Evolutionary conservation across 768 basidiomycete species (phyloP), one percentile per base, ranked within the genome.

Genomic region (Tricholoma sp.): DNA sequence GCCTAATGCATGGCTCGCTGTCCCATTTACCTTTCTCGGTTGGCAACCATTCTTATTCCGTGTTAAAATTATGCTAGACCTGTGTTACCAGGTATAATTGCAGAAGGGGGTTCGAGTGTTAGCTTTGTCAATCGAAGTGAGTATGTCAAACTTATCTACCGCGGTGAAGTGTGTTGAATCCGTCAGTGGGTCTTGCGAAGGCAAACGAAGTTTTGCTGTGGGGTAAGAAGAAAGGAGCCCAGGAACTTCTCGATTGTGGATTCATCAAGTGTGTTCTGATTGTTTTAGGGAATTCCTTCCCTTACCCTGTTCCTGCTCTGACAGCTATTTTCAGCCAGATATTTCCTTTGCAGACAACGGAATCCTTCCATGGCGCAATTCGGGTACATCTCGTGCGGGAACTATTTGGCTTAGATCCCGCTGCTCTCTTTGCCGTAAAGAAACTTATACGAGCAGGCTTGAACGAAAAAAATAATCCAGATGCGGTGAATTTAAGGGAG

Each of bases 151-250:
- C 11, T 7, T 59, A 51, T 29, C 8, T n/a, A n/a, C 39, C 22
- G 19, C 31, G 19, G 4, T 7, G 6, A 45, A 24, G 49, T 24
- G 18, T 16, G 29, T 46, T 29, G n/a, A 32, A 37, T 34, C 41
- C 14, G 11, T 19, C 54, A 89, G 87, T 88, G 83, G 87, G 87
- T 14, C 65, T 84, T 22, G 79, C 80, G 12, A 82, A 80, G 61
- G 87, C 88, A 24, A 89, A 88, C 51, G 88, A 90, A 58, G 84
- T 83, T 1, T 75, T 90, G 2, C 71, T 90, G 10, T 84, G 84
- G 72, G 88, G 86, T 45, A 35, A 59, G 35, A 32, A 57, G 45
- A 59, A 46, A 41, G 57, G 34, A 27, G 53, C 46, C 27, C 49
- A 57, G 34, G 51, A 59, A 51, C 72, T 41, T 41, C 39, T 53